Base-by-base conservation (phyloP, 73 alveolate species). In the Vitrella brassicaformis region DNA sequence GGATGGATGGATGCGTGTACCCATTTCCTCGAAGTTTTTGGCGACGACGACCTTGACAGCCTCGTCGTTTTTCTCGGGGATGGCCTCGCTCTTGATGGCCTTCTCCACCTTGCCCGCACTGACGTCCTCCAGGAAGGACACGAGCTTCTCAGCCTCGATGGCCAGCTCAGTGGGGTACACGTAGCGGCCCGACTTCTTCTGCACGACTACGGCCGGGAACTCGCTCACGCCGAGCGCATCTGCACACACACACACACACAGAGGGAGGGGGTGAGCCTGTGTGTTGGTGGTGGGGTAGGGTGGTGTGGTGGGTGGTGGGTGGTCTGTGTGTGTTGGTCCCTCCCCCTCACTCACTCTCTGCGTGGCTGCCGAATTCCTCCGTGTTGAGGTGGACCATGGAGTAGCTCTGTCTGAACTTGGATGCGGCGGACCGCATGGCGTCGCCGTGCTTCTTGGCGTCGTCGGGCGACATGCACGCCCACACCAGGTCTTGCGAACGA, bases 11-110 rank as follows among this genome's bases (percentile, higher is more conserved):
- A n/a, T n/a, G n/a, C n/a, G n/a, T n/a, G n/a, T n/a, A n/a, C n/a
- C 87, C 47, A 71, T 75, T 28, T 71, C 68, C 74, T 90, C 87
- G 75, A 80, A 89, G 85, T 86, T 89, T 4, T 83, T 64, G 65
- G 82, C 90, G 71, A 73, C 81, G 47, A 90, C 76, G 26, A 86
- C 93, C 32, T 74, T 68, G 22, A 90, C 93, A 69, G 87, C 96
- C 56, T 39, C 56, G 56, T 39, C 56, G 22, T 39, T 4, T 4
- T 14, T 39, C 56, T 39, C 56, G 22, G 56, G 56, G 56, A 39
- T 39, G 22, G 4, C 56, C 56, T 39, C 56, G 4, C 22, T 8
- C 56, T 39, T 39, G 56, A 39, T 39, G 56, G 56, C 4, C 56
- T 39, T 39, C 14, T 39, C 56, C 22, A 39, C 14, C 14, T 39